A percentile compares a stretch with the other conserved stretches of the same genome.
phyloP scores from a whole-genome alignment of 1,139 yeast genomes.

The Geotrichum citri-aurantii region DNA sequence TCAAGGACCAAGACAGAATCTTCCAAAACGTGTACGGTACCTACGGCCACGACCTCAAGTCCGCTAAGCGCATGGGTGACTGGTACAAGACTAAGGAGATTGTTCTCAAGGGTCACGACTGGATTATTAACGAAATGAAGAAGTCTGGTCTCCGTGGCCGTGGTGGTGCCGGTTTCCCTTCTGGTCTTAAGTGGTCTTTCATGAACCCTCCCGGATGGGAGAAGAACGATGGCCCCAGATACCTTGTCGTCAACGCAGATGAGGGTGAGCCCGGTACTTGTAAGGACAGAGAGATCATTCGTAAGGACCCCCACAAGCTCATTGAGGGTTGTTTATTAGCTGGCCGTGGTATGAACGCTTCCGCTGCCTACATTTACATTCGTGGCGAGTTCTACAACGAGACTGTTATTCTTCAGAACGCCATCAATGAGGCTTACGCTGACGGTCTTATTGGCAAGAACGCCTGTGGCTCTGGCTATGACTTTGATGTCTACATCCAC shows the following conservation, averaged over 20 bases:
- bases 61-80: constrained; percentile 76
- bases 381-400: constrained; percentile 86
- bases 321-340: constrained; percentile 83
- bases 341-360: constrained; percentile 88
- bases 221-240: constrained; percentile 77
- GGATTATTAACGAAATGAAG: constrained; percentile 85
- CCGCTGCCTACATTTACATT: constrained; percentile 84
- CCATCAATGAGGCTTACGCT: constrained; percentile 79
- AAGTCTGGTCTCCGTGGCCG: constrained; percentile 82
- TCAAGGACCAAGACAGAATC: constrained; percentile 76
- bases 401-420: constrained; percentile 62
- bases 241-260: constrained; percentile 83
- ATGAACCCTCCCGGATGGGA: constrained; percentile 97
- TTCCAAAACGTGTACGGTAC: constrained; percentile 75
- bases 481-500: constrained; percentile 74
- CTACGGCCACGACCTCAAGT: constrained; percentile 68
- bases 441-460: constrained; percentile 75
- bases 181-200: constrained; percentile 85
- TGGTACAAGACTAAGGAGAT: constrained; percentile 89
- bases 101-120: constrained; percentile 70
- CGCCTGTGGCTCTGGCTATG: constrained; percentile 82
- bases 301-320: constrained; percentile 85
- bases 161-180: constrained; percentile 92
- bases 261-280: constrained; percentile 95
- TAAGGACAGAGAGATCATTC: constrained; percentile 81